Base-by-base conservation (phyloP, 768 basidiomycete genomes). In the Tephrocybe sp. region DNA sequence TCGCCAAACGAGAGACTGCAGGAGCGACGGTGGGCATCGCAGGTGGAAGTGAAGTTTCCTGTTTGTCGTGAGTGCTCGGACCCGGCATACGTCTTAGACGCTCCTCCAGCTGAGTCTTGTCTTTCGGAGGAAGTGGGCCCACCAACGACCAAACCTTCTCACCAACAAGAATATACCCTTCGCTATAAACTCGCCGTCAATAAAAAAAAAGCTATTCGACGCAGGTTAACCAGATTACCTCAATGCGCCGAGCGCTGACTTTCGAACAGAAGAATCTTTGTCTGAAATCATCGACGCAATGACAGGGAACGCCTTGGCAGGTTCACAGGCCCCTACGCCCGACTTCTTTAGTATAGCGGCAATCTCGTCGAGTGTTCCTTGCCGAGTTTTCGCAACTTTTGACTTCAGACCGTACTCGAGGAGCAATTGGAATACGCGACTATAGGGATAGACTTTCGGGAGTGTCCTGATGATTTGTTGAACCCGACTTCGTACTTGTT, bases 91-190 rank as follows among this genome's bases (percentile, higher is more conserved):
- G 86, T 38, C 89, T 86, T 24, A 97, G 70, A 7, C 92, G 81
- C 61, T 95, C 94, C 66, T 96, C 93, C 25, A 97, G 78, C 60
- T 94, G 91, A 8, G 92, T 92, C 61, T 89, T 93, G 61, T 95
- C 93, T 65, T 96, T 96, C 4, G 88, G 73, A 37, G 86, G 79
- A 24, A 97, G 71, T 8, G 75, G 58, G 1, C 91, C 91, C 36
- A 93, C 88, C 9, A 87, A 67, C 9, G 78, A 70, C 90, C 89
- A 95, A 11, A 94, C 81, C 58, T 84, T 87, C 60, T 96, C 93
- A 16, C 94, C 94, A 16, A 89, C 80, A 12, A 92, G 76, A 8
- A 79, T 73, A 63, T 93, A 96, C 3, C 78, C 87, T 64, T 94
- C 89, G 49, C 93, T 93, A 56, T 32, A 52, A 59, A 39, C 28